These are phyloP conservation scores for Nothomitra cinnamomea DNA, from an alignment of 2,329 filamentous ascomycete genomes.

Conservation along the genomic window DNA sequence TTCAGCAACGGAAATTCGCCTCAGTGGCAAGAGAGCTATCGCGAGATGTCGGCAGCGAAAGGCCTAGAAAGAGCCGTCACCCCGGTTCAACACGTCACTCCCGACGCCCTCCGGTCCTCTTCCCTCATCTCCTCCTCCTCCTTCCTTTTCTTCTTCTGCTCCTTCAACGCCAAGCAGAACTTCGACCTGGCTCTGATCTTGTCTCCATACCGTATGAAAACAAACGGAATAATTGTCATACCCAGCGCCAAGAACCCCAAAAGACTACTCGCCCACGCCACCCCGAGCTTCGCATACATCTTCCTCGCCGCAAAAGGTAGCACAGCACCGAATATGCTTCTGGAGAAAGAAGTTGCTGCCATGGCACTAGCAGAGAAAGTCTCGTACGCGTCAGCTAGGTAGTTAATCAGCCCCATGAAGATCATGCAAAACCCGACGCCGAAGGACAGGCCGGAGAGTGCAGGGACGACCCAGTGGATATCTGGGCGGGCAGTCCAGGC, in stretches of 20 bases:
- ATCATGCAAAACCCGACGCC: constrained; percentile 27
- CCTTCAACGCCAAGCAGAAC: constrained; percentile 4
- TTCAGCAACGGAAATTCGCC: no score
- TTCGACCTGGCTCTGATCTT: not conserved
- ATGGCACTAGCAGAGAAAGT: constrained; percentile 60
- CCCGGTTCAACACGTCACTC: no score
- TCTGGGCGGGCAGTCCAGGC: constrained; percentile 23
- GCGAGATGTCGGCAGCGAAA: no score
- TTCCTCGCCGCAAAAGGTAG: constrained; percentile 29
- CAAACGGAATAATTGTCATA: constrained; percentile 43
- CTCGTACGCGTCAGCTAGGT: constrained; percentile 49
- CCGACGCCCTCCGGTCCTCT: not conserved
- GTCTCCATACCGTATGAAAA: constrained; percentile 9
- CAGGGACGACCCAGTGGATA: constrained; percentile 28
- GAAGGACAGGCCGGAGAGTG: constrained; percentile 24
- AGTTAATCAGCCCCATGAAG: constrained; percentile 40
- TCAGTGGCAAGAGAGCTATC: no score
- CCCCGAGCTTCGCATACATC: constrained; percentile 51
- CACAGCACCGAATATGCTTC: constrained; percentile 58
- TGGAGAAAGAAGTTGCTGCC: constrained; percentile 67
- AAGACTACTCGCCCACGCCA: constrained; percentile 50
- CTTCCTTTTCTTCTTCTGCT: not conserved
- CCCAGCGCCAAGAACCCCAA: constrained; percentile 42
- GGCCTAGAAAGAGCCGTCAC: no score
- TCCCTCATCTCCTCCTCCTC: not conserved